Conservation (phyloP, 495 filamentous ascomycete species). For the Neurospora sp. region DNA sequence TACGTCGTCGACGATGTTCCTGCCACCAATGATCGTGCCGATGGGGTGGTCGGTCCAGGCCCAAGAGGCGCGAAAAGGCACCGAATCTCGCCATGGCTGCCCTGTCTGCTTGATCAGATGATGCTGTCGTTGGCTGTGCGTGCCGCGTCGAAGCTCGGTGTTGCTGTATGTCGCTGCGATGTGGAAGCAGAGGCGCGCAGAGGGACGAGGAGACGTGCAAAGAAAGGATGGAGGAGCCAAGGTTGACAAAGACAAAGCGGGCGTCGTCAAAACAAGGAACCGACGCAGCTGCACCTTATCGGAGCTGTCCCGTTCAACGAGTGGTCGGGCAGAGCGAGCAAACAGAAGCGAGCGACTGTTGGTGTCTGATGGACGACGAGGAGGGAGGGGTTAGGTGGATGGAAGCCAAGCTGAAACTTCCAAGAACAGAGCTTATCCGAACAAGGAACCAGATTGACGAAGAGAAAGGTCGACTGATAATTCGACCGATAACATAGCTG, state of each 20-base stretch:
- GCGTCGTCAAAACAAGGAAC: background rate
- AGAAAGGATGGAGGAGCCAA: background rate
- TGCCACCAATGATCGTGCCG: conserved; percentile 26
- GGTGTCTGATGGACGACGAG: background rate
- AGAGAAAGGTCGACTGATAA: background rate
- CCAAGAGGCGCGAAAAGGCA: conserved; percentile 20
- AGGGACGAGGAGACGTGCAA: background rate
- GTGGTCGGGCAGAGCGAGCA: background rate
- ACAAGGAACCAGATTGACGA: background rate
- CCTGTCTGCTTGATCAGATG: background rate
- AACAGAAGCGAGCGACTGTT: background rate
- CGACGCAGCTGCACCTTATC: background rate
- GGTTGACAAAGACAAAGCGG: background rate
- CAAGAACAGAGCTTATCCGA: background rate
- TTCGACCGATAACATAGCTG: background rate
- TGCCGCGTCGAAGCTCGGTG: background rate
- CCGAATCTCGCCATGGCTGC: conserved; percentile 21
- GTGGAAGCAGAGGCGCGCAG: background rate
- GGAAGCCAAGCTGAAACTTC: background rate
- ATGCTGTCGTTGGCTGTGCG: background rate
- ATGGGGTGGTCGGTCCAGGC: conserved; percentile 31
- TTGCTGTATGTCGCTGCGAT: background rate
- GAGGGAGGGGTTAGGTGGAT: background rate
- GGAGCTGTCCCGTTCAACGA: background rate
- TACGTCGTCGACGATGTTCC: conserved; percentile 30